Base-by-base conservation (phyloP, 202 grass and related monocot genomes). In the Brachypodium distachyon region DNA sequence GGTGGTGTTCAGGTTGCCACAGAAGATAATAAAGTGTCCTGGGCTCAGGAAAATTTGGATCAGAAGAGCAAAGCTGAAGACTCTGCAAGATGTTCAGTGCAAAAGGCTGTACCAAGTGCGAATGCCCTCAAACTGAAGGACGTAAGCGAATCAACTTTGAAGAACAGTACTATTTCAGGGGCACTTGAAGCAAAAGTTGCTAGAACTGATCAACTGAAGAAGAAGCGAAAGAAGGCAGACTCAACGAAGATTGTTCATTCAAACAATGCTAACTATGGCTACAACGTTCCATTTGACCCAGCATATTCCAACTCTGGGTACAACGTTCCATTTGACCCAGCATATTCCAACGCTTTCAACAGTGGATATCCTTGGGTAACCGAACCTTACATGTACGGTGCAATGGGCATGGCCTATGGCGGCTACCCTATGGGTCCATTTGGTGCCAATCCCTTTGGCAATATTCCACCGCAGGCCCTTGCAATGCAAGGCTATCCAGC, bases 211-310 rank as follows among this genome's bases (percentile, higher is more conserved):
- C 70, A 75, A 74, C 55, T 59, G 7, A 89, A 87, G 73, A 93
- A 88, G 65, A 94, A 83, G 71, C 77, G 70, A 21, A 88, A 81
- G 79, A 90, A 88, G 85, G 56, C 79, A 42, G 79, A 25, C 46
- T 52, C 74, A 7, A 31, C 70, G 25, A 87, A 71, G 21, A 61
- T 29, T 8, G 76, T 33, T 59, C 57, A 63, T 29, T 77, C 80
- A 62, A 67, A 51, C 58, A 76, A 60, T 83, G 78, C 25, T 75
- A 79, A 74, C 38, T 85, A 47, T 80, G 83, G 47, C 22, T 86
- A 57, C 40, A 73, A 74, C 7, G 27, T 60, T 49, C 79, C 85
- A 49, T 50, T 83, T 28, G 67, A 78, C 19, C n/a, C n/a, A n/a
- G n/a, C n/a, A n/a, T n/a, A 60, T 83, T 74, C 25, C 71, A 79